Base-by-base conservation (phyloP, 2,329 filamentous ascomycete species). In the Colletotrichum sp. region DNA sequence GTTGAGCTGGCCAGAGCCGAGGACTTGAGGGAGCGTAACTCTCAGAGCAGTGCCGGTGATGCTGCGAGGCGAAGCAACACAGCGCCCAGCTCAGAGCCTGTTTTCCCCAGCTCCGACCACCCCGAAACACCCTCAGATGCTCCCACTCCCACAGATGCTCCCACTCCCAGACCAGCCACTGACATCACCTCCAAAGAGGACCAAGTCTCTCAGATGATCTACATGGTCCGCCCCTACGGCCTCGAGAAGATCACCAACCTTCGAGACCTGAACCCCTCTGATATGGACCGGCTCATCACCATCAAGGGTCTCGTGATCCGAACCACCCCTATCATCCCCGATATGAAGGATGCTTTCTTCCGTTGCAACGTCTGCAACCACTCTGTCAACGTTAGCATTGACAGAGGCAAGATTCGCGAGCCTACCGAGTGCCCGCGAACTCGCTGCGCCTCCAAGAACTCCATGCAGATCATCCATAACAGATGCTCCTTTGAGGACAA, bases 321-420 rank as follows among this genome's bases (percentile, higher is more conserved):
- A 77, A 95, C 97, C 4, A 99, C 97, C 0, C 96, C 97, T 1
- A 95, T 99, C 78, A 99, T 99, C 78, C 97, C 97, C 1, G 97
- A 99, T 81, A 99, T 99, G 98, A 98, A 98, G 86, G 95, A 98
- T 83, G 97, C 97, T 1, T 98, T 98, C 87, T 99, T 99, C 91
- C 94, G 95, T 78, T 99, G 97, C 86, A 95, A 95, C 74, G 92
- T 96, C 30, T 99, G 97, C 86, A 95, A 96, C 81, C 95, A 98
- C 85, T 96, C 95, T 6, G 92, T 98, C 77, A 95, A 94, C 78
- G 95, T 98, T 71, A 94, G 96, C 72, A 94, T 99, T 81, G 97
- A 99, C 83, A 94, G 97, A 81, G 97, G 98, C 84, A 97, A 96
- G 87, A 99, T 99, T 81, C 93, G 95, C 26, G 97, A 99, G 84